Percentiles rank a stretch among this genome's conserved stretches.
phyloP scores from a whole-genome alignment of 495 filamentous ascomycete genomes.

The Lophiostoma macrostomum region DNA sequence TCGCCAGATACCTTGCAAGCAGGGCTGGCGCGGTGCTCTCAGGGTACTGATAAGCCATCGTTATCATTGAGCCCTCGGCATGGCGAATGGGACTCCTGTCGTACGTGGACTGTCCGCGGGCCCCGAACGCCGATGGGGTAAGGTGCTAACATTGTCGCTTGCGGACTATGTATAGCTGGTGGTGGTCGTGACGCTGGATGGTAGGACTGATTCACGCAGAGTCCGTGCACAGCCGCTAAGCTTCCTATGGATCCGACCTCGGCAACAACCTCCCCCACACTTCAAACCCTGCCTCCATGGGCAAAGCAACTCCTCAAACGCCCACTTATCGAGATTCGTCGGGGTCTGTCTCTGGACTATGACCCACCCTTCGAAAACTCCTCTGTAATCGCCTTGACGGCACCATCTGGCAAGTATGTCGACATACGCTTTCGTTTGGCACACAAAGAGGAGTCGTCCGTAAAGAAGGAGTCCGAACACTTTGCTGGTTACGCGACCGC shows the following conservation, averaged over 20 bases:
- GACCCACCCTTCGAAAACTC: slow-evolving; percentile 3
- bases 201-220: neutral
- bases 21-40: neutral
- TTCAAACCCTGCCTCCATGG: neutral
- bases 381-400: slow-evolving; percentile 2
- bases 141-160: neutral
- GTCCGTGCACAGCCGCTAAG: neutral
- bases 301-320: neutral
- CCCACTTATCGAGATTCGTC: slow-evolving; percentile 1
- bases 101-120: neutral
- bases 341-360: slow-evolving; percentile 1
- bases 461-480: neutral
- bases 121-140: neutral
- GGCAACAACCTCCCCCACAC: neutral
- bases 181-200: neutral
- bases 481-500: slow-evolving; percentile 4
- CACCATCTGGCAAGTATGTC: slow-evolving; percentile 5
- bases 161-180: neutral
- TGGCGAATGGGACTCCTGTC: neutral
- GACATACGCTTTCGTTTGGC: slow-evolving; percentile 3
- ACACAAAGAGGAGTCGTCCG: neutral
- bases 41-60: neutral
- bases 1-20: neutral
- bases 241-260: neutral
- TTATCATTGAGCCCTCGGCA: neutral